phyloP scores from a whole-genome alignment of 306 rosid species.

The Nissolia schottii region DNA sequence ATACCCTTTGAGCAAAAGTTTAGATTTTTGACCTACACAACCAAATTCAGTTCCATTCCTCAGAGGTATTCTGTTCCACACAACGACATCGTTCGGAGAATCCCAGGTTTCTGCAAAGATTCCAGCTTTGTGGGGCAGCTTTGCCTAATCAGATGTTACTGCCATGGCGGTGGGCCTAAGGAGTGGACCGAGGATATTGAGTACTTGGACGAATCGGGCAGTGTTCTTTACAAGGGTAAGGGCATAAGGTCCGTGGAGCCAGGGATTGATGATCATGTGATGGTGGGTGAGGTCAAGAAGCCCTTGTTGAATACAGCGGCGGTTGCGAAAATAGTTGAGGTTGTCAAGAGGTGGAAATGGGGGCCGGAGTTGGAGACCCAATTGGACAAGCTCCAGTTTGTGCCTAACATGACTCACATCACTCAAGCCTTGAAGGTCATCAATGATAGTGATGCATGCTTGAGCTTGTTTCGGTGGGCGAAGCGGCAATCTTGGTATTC shows the following conservation, averaged over 20 bases:
- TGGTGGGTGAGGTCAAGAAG: constrained; percentile 79
- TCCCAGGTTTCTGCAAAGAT: constrained; percentile 21
- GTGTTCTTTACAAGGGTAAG: constrained; percentile 73
- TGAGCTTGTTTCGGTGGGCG: constrained; percentile 90
- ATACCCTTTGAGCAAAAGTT: constrained; percentile 28
- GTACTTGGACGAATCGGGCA: constrained; percentile 81
- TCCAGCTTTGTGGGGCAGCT: constrained; percentile 3
- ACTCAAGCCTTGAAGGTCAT: constrained; percentile 66
- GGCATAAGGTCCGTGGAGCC: constrained; percentile 81
- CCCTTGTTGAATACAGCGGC: constrained; percentile 73
- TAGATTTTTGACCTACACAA: constrained; percentile 31
- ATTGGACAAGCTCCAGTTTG: constrained; percentile 78
- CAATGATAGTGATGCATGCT: constrained; percentile 53
- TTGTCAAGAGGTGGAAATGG: constrained; percentile 95
- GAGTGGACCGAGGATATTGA: constrained; percentile 90
- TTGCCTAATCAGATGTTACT: constrained; percentile 37
- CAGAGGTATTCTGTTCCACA: background rate
- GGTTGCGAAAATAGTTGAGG: constrained; percentile 83
- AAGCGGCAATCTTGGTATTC: constrained; percentile 87
- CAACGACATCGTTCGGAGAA: constrained; percentile 1
- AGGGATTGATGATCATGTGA: constrained; percentile 84
- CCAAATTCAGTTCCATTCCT: constrained; percentile 13
- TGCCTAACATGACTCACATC: constrained; percentile 72
- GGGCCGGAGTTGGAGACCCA: constrained; percentile 96
- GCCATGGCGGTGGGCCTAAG: constrained; percentile 37